A percentile compares a stretch with the other conserved stretches of the same genome.
These are phyloP conservation scores for Neostapfia colusana DNA, from an alignment of 176 grass and related monocot species.

Conservation along the genomic window DNA sequence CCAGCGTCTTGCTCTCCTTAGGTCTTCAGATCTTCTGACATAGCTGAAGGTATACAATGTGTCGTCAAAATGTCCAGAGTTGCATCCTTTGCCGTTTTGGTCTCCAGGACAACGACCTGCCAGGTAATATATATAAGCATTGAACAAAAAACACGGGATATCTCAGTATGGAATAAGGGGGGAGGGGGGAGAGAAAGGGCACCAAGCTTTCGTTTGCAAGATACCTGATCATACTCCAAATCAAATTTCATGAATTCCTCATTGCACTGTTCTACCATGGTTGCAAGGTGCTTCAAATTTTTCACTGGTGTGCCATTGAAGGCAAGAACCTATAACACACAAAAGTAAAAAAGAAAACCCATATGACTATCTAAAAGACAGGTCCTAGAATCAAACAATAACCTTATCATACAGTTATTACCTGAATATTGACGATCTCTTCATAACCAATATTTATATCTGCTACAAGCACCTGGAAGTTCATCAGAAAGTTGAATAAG, in stretches of 20 bases:
- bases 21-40: constrained; percentile 84
- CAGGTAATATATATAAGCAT: constrained; percentile 21
- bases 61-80: constrained; percentile 81
- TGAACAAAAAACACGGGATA: not conserved
- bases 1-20: constrained; percentile 38
- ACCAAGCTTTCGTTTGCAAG: not conserved
- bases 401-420: constrained; percentile 10
- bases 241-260: constrained; percentile 83
- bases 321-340: constrained; percentile 59
- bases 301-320: constrained; percentile 79
- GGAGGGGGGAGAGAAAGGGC: not conserved
- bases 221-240: constrained; percentile 93
- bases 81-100: constrained; percentile 83
- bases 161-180: not conserved
- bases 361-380: not conserved
- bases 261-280: constrained; percentile 79
- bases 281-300: constrained; percentile 79
- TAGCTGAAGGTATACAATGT: constrained; percentile 92
- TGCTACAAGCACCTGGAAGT: constrained; percentile 81
- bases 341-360: no score
- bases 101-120: constrained; percentile 82
- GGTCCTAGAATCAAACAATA: not conserved
- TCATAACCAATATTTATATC: constrained; percentile 99
- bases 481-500: constrained; percentile 28
- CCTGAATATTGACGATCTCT: constrained; percentile 95